Evolutionary conservation across 2,329 filamentous ascomycete species (phyloP).

Genomic region (Neonectria coccinea): DNA sequence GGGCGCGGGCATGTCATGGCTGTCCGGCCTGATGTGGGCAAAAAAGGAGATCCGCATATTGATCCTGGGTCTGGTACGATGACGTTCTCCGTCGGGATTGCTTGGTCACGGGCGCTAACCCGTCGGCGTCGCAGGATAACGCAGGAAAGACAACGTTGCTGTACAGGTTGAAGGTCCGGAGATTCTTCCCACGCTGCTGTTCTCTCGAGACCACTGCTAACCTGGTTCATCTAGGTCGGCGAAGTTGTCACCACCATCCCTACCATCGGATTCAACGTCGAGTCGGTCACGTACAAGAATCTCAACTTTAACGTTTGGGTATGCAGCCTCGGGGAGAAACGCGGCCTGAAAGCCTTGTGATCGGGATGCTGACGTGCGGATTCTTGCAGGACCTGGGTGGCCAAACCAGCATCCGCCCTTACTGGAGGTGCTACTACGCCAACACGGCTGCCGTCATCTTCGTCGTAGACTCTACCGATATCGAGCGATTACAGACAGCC

Average conservation of each 20-base stretch:
- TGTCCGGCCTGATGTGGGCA: constrained; percentile 81
- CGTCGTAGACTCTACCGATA: constrained; percentile 98
- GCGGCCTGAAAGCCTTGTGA: not conserved
- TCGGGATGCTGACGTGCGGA: constrained; percentile 24
- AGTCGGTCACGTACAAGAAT: constrained; percentile 98
- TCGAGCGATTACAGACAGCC: constrained; percentile 92
- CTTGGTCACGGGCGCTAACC: constrained; percentile 37
- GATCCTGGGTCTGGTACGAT: constrained; percentile 86
- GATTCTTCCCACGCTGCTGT: not conserved
- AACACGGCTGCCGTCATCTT: constrained; percentile 99
- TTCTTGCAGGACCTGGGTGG: constrained; percentile 83
- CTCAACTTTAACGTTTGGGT: constrained; percentile 99
- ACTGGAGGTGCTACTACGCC: constrained; percentile 99
- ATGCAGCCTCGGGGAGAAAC: constrained; percentile 51
- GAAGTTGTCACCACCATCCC: constrained; percentile 99
- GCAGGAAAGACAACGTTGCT: constrained; percentile 97
- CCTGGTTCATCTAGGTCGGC: constrained; percentile 77
- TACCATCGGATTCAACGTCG: constrained; percentile 99
- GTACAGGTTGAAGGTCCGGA: constrained; percentile 88
- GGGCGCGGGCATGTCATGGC: constrained; percentile 75
- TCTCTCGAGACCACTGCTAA: constrained; percentile 27
- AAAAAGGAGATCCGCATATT: constrained; percentile 99
- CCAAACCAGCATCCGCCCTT: constrained; percentile 97
- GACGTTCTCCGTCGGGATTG: constrained; percentile 32
- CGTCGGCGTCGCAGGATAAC: constrained; percentile 76